Conservation (phyloP, 176 grass and related monocot species). For the Thinopyrum elongatum region DNA sequence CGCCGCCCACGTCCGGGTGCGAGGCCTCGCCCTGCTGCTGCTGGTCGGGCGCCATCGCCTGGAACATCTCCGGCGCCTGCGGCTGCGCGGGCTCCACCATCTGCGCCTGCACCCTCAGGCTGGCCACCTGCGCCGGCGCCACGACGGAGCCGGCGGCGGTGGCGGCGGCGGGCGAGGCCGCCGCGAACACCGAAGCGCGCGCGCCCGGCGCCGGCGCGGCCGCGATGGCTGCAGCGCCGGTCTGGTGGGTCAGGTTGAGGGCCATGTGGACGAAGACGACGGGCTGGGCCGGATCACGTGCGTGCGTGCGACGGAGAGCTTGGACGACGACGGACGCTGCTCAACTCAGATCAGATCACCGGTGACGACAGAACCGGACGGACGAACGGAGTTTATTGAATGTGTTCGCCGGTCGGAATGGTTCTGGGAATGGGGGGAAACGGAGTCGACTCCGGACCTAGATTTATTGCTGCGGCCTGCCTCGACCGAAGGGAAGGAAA, state of each 20-base stretch:
- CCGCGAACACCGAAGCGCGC: constrained; percentile 6
- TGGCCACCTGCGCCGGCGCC: background rate
- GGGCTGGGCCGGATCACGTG: background rate
- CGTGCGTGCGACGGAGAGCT: background rate
- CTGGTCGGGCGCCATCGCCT: constrained; percentile 39
- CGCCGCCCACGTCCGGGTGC: background rate
- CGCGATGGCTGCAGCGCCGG: constrained; percentile 29
- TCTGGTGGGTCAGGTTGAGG: constrained; percentile 64
- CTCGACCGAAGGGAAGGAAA: background rate
- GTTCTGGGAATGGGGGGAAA: constrained; percentile 14
- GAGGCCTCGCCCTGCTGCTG: background rate
- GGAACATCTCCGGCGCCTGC: constrained; percentile 12
- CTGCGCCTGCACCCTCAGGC: constrained; percentile 11
- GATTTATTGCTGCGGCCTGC: background rate
- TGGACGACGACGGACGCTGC: background rate
- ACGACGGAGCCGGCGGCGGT: background rate
- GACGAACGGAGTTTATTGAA: background rate
- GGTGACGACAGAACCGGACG: background rate
- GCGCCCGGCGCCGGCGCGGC: background rate
- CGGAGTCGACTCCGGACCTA: constrained; percentile 21
- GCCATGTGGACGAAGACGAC: constrained; percentile 34
- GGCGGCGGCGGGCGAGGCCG: background rate
- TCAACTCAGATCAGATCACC: no score
- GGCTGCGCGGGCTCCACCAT: constrained; percentile 28
- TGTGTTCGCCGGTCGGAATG: background rate